phyloP scores from a whole-genome alignment of 1,139 yeast genomes.

The Sugiyamaella sp. region DNA sequence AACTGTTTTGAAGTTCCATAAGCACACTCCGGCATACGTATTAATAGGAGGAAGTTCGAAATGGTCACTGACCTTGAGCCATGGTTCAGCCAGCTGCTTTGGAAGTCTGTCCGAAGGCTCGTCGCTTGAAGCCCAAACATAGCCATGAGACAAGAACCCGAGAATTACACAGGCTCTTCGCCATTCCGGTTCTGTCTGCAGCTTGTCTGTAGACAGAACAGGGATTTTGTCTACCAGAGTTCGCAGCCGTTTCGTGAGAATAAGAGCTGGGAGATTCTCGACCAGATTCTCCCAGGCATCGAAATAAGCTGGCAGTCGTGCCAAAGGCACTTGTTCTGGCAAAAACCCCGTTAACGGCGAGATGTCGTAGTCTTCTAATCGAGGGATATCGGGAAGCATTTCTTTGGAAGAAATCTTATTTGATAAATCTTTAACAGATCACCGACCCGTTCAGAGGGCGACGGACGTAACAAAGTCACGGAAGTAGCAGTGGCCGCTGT shows the following conservation, averaged over 20 bases:
- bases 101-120: conserved; percentile 69
- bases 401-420: too few species aligned
- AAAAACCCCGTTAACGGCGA: conserved; percentile 75
- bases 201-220: conserved; percentile 49
- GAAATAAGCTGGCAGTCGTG: conserved; percentile 64
- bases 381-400: conserved; percentile 45
- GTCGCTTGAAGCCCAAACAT: conserved; percentile 73
- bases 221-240: conserved; percentile 63
- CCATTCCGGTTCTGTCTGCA: conserved; percentile 53
- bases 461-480: too few species aligned
- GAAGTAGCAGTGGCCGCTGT: neutral
- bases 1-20: conserved; percentile 82
- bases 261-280: conserved; percentile 67
- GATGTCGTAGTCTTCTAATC: conserved; percentile 66
- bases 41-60: conserved; percentile 83
- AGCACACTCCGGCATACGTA: conserved; percentile 82
- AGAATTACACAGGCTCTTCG: conserved; percentile 81
- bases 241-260: conserved; percentile 67
- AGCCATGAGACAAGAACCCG: conserved; percentile 82
- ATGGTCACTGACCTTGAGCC: conserved; percentile 57
- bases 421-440: too few species aligned
- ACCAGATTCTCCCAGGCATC: conserved; percentile 78
- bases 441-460: too few species aligned
- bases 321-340: conserved; percentile 68
- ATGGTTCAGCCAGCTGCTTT: conserved; percentile 66